Evolutionary conservation across 768 basidiomycete genomes (phyloP), one percentile per base, ranked within the genome.

Genomic region (Mycena leptocephala): DNA sequence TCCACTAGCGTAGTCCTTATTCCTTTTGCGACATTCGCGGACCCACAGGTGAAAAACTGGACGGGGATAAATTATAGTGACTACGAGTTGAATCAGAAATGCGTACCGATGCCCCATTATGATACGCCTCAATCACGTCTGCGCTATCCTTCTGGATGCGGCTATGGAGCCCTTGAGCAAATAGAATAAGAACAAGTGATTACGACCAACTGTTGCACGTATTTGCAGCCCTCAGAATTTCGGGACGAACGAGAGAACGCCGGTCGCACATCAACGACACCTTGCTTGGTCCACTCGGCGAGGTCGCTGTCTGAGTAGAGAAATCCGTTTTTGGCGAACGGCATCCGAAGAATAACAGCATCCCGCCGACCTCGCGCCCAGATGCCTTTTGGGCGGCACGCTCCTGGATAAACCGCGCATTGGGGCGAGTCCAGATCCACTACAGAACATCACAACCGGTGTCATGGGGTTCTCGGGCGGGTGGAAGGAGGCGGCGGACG

Each of bases 351-450:
- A 89, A 90, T 39, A 90, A 79, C n/a, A 89, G 71, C 59, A 85
- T 83, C 70, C 82, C 80, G 5, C 86, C 87, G 8, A 89, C 86
- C 18, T 86, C 82, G 10, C 88, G 79, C 0, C 89, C 89, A 16
- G 86, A 83, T 26, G 81, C 79, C 79, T 87, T 88, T 80, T 89
- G 89, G 64, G 85, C 77, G 20, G 88, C 88, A 8, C 89, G 85
- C 72, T 89, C 89, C 79, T 90, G 89, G 48, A 90, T 83, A 82
- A 90, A 90, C 1, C 88, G 48, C 89, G 84, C 86, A 90, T 87
- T 1, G 89, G 89, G 1, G 89, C 87, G 14, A 90, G 75, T 2
- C 89, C 89, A 4, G 88, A 85, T 7, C 90, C 90, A 18, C 88
- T 87, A 39, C 86, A 87, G 77, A 88, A 87, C 83, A 89, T 86